Percentiles rank a stretch among this genome's conserved stretches.
Evolutionary conservation across 768 basidiomycete genomes (phyloP).

Genomic region (Candolleomyces aberdarensis): DNA sequence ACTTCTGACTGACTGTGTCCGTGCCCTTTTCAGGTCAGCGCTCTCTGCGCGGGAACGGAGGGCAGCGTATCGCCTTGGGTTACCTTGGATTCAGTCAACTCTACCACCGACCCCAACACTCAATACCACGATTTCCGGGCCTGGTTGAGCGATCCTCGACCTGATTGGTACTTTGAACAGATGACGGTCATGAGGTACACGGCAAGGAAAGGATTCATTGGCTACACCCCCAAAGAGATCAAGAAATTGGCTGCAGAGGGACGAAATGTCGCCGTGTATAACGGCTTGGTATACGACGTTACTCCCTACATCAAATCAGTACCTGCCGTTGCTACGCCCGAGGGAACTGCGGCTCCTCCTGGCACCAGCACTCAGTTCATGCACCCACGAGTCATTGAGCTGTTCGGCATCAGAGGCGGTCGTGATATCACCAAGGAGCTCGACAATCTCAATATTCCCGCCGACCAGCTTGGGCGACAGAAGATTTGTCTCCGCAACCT

Average conservation of each 20-base stretch:
- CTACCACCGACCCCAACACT: conserved; percentile 63
- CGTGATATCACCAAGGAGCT: conserved; percentile 78
- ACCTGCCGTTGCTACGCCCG: conserved; percentile 51
- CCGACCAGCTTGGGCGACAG: conserved; percentile 62
- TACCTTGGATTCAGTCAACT: conserved; percentile 69
- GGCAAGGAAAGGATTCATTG: conserved; percentile 84
- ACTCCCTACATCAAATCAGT: conserved; percentile 74
- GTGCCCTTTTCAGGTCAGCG: conserved; percentile 61
- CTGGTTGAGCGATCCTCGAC: conserved; percentile 82
- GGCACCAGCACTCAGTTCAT: conserved; percentile 60
- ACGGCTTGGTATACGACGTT: conserved; percentile 83
- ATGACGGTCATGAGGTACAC: conserved; percentile 95
- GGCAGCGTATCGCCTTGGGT: conserved; percentile 86
- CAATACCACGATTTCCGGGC: conserved; percentile 97
- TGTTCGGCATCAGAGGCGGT: conserved; percentile 78
- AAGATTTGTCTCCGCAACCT: conserved; percentile 90
- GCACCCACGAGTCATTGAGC: conserved; percentile 57
- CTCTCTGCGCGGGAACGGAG: conserved; percentile 83
- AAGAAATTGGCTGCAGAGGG: conserved; percentile 62
- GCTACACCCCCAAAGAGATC: conserved; percentile 76
- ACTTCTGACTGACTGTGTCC: background rate
- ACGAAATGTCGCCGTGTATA: conserved; percentile 78
- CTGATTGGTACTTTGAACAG: conserved; percentile 96
- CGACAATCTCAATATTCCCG: conserved; percentile 58
- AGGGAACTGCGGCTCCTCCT: conserved; percentile 41